Evolutionary conservation across 345 rosid genomes (phyloP).

Genomic region (Raphanus sativus): DNA sequence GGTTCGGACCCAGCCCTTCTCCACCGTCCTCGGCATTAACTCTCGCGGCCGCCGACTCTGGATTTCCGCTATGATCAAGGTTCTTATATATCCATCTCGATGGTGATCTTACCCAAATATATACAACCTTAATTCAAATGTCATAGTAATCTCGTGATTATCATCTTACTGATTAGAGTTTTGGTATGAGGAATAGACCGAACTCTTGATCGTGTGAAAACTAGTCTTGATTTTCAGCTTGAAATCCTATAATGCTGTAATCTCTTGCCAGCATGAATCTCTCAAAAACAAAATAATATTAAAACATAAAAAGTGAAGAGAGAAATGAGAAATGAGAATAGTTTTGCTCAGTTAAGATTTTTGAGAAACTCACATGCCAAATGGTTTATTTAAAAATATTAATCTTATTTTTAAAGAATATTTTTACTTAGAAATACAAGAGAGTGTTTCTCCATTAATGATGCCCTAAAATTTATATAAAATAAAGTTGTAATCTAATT

Average conservation of each 20-base stretch:
- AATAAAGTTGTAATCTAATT: background rate
- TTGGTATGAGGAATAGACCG: background rate
- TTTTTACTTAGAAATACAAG: background rate
- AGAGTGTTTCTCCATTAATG: background rate
- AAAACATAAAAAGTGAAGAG: background rate
- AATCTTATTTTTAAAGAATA: too few relatives aligned
- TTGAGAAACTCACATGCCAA: background rate
- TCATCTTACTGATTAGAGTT: background rate
- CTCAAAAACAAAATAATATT: background rate
- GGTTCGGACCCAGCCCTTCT: constrained; percentile 62
- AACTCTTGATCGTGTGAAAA: background rate
- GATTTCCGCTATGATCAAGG: constrained; percentile 86
- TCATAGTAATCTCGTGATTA: background rate
- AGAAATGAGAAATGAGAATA: background rate
- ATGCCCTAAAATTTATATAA: background rate
- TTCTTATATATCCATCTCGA: constrained; percentile 20
- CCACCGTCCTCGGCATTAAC: constrained; percentile 76
- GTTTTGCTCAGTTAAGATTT: background rate
- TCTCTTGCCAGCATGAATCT: background rate
- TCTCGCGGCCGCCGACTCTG: constrained; percentile 59
- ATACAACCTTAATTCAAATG: background rate
- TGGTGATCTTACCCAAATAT: background rate
- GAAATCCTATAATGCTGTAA: background rate
- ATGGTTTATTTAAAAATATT: too few relatives aligned
- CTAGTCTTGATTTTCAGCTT: background rate